Evolutionary conservation across 106 monocot species (phyloP), one percentile per base, ranked within the genome.

Genomic region (Apostasia ramifera): DNA sequence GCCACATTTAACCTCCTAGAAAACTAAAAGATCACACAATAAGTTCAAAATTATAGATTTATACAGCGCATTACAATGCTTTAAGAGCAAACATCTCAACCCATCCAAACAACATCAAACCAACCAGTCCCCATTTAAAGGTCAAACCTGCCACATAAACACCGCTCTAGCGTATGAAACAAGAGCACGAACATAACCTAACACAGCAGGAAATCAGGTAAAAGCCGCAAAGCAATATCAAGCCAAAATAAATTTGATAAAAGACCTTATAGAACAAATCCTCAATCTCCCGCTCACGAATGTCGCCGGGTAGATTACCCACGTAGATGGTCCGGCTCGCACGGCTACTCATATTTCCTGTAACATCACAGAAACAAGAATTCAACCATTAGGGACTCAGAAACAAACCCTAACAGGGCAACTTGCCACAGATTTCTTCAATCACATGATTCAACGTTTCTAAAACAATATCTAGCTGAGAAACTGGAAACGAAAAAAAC

Each of bases 191-290:
- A 62, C 4, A 2, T 62, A 44, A 45, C 13, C 38, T 43, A 53
- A n/a, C 7, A 26, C 26, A 26, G 26, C 26, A 26, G 26, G 26
- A 26, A 26, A 26, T 26, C 26, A 26, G 26, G 26, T 26, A 65
- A 57, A 70, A 56, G 2, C 13, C 7, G 8, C 43, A 70, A 65
- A 70, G 65, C 42, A 73, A 49, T 0, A 53, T 53, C 12, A 52
- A 63, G 40, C 13, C 0, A 15, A 64, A 26, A 64, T 42, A 14
- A 48, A 59, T 45, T 40, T 40, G 46, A 14, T 11, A 49, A 38
- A 26, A 61, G 39, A 81, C 81, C 81, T 82, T 82, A 47, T 82
- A 73, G 65, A 82, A 82, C 65, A 81, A 64, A 68, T 81, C 81
- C 63, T 81, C 81, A 3, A 82, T 65, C 55, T 82, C 81, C 6